A percentile compares a stretch with the other conserved stretches of the same genome.
These are phyloP conservation scores for Aspergillus aculeatus DNA, from an alignment of 2,329 filamentous ascomycete species.

Conservation along the genomic window DNA sequence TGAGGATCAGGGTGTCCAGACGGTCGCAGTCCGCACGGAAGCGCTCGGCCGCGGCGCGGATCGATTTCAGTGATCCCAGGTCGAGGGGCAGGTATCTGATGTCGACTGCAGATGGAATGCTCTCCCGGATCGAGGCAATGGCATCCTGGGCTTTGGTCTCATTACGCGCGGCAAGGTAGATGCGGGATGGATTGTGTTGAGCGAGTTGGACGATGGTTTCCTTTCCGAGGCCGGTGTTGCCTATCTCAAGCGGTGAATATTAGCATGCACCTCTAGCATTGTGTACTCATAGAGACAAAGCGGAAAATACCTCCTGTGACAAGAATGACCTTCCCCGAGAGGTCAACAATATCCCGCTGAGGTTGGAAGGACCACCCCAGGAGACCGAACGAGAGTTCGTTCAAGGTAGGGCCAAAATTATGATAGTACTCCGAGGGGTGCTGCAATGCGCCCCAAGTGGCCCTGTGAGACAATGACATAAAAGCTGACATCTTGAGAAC, in stretches of 20 bases:
- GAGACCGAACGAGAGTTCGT: slow-evolving; percentile 35
- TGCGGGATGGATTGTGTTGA: slow-evolving; percentile 52
- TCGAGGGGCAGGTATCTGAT: slow-evolving; percentile 51
- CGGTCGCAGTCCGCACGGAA: slow-evolving; percentile 44
- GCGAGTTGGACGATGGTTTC: slow-evolving; percentile 50
- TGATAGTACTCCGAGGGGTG: slow-evolving; percentile 32
- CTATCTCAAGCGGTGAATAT: slow-evolving; percentile 21
- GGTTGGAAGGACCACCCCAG: slow-evolving; percentile 42
- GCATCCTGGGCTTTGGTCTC: slow-evolving; percentile 43
- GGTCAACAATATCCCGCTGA: slow-evolving; percentile 45
- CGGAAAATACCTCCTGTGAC: slow-evolving; percentile 49
- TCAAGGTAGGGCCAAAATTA: slow-evolving; percentile 36
- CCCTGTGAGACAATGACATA: slow-evolving; percentile 16
- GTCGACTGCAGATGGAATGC: slow-evolving; percentile 33
- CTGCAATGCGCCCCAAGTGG: slow-evolving; percentile 23
- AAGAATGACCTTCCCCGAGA: slow-evolving; percentile 51
- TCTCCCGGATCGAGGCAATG: slow-evolving; percentile 43
- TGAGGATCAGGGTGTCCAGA: slow-evolving; percentile 48
- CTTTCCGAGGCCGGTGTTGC: slow-evolving; percentile 49
- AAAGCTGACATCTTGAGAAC: not conserved
- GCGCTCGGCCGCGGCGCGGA: slow-evolving; percentile 45
- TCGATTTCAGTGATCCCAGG: slow-evolving; percentile 51
- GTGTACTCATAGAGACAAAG: not conserved
- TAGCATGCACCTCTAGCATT: not conserved
- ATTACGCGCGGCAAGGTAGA: slow-evolving; percentile 56